Evolutionary conservation across 2,329 filamentous ascomycete species (phyloP).

Genomic region (Arthrobotrys entomopaga): DNA sequence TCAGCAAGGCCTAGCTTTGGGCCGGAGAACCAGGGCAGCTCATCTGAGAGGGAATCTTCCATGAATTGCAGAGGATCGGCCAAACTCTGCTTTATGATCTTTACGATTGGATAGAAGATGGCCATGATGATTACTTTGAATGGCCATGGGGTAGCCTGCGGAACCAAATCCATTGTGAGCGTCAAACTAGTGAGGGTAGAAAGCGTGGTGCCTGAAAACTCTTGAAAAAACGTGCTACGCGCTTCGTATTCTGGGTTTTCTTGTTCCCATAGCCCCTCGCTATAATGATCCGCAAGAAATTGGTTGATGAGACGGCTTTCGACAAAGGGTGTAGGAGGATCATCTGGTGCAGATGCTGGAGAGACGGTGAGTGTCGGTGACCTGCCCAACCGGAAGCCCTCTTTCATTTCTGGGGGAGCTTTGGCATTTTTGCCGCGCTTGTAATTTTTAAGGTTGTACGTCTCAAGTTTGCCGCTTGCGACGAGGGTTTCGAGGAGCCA

Average conservation of each 20-base stretch:
- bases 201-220: constrained; percentile 33
- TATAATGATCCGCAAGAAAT: constrained; percentile 41
- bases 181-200: constrained; percentile 26
- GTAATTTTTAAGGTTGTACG: constrained; percentile 37
- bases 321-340: constrained; percentile 43
- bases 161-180: constrained; percentile 35
- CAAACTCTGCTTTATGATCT: constrained; percentile 26
- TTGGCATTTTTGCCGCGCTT: constrained; percentile 12
- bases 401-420: constrained; percentile 44
- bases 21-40: constrained; percentile 45
- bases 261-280: constrained; percentile 32
- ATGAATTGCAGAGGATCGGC: constrained; percentile 26
- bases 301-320: constrained; percentile 44
- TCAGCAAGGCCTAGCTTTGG: constrained; percentile 43
- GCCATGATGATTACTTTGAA: constrained; percentile 38
- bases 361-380: constrained; percentile 39
- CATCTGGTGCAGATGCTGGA: constrained; percentile 35
- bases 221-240: constrained; percentile 41
- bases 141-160: constrained; percentile 44
- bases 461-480: constrained; percentile 30
- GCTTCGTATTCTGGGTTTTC: constrained; percentile 19
- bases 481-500: constrained; percentile 50
- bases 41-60: constrained; percentile 43
- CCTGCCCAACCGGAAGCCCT: constrained; percentile 47
- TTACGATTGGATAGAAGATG: constrained; percentile 30